Evolutionary conservation across 2,329 filamentous ascomycete genomes (phyloP).

Genomic region (Tolypocladium cylindrosporum): DNA sequence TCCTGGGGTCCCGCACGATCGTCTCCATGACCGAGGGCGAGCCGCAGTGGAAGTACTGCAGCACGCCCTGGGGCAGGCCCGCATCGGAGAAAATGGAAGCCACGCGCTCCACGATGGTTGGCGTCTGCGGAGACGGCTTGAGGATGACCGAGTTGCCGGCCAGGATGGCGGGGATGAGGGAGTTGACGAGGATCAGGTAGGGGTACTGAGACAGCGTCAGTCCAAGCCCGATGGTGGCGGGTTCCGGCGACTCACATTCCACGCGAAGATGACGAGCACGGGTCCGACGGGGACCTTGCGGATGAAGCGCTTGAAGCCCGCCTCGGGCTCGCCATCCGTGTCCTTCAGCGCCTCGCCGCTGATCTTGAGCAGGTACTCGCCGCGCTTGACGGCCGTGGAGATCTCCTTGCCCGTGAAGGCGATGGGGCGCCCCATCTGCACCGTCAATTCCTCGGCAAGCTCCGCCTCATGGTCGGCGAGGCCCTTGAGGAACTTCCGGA

Average conservation of each 20-base stretch:
- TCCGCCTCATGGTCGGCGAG: slow-evolving; percentile 65
- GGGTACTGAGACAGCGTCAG: slow-evolving; percentile 56
- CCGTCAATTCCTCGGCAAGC: slow-evolving; percentile 74
- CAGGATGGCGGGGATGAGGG: slow-evolving; percentile 81
- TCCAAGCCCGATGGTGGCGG: background rate
- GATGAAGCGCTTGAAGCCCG: slow-evolving; percentile 85
- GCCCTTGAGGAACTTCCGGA: slow-evolving; percentile 67
- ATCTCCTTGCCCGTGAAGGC: slow-evolving; percentile 78
- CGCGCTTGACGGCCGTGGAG: slow-evolving; percentile 72
- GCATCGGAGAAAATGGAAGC: slow-evolving; percentile 67
- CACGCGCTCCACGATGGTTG: slow-evolving; percentile 81
- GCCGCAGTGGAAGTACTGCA: slow-evolving; percentile 89
- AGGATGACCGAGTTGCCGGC: slow-evolving; percentile 86
- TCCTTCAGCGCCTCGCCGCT: slow-evolving; percentile 70
- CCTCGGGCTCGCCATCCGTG: slow-evolving; percentile 71
- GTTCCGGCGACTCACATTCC: slow-evolving; percentile 63
- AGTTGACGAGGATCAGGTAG: slow-evolving; percentile 88
- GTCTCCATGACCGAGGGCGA: slow-evolving; percentile 67
- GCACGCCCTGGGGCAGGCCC: slow-evolving; percentile 71
- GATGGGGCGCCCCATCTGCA: slow-evolving; percentile 93
- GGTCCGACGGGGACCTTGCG: slow-evolving; percentile 81
- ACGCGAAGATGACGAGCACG: slow-evolving; percentile 82
- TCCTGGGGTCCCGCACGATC: slow-evolving; percentile 65
- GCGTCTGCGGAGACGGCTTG: slow-evolving; percentile 92
- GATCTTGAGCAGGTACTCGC: slow-evolving; percentile 77